Evolutionary conservation across 768 basidiomycete genomes (phyloP), one percentile per base, ranked within the genome.

Genomic region (Termitomyces bulborhizus): DNA sequence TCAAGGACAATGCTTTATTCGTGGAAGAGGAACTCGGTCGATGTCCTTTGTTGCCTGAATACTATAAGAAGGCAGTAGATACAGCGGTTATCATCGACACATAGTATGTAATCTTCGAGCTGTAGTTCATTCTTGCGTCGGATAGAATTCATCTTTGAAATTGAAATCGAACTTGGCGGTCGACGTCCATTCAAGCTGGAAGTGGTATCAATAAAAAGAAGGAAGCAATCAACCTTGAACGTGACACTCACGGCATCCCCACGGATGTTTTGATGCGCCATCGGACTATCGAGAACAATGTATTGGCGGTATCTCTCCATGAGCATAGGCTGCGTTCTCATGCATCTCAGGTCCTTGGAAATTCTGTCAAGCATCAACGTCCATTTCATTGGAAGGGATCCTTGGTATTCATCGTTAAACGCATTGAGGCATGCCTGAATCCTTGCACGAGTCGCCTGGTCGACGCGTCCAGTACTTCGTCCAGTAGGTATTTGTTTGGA

Each of bases 241-340:
- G 21, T 21, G 21, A 21, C 21, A 21, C 83, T 52, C 65, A 88
- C 86, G 56, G 80, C 83, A 56, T 72, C 65, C 46, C 63, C 66
- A 50, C 48, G 58, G 50, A 59, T 53, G 40, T 64, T 56, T 31
- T 56, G 55, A 9, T 54, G 56, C 57, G 77, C 72, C 34, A 63
- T 66, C 43, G 68, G 63, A 47, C 73, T 71, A 60, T 66, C 76
- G 36, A 91, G 70, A 0, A 87, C 74, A 8, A 21, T 21, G 21
- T 80, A 90, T 24, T 90, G 79, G 24, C 89, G 78, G 62, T 84
- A 83, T 27, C 72, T 62, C 46, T 76, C 67, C 79, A 86, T 83
- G 40, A 89, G 72, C 15, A 62, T 67, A 15, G 84, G 86, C 57
- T 90, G 86, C 45, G 69, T 66, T 61, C 86, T 85, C 74, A 88